A percentile compares a stretch with the other conserved stretches of the same genome.
Evolutionary conservation across 495 filamentous ascomycete species (phyloP).

Genomic region (Neurospora sp.): DNA sequence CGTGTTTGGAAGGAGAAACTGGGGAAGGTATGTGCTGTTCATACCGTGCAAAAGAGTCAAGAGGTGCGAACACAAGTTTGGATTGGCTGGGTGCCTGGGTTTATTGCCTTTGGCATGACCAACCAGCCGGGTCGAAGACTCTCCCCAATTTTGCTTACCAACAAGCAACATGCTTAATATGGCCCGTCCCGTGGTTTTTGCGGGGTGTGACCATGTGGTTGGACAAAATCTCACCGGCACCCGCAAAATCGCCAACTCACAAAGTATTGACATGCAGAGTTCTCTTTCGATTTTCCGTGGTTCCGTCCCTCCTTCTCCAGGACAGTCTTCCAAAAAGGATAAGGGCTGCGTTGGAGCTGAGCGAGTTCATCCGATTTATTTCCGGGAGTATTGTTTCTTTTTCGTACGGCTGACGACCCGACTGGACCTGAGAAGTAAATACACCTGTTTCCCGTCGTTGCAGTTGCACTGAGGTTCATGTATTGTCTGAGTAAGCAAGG

Average conservation of each 20-base stretch:
- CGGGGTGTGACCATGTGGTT: neutral
- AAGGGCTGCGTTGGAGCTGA: neutral
- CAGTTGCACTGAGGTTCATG: neutral
- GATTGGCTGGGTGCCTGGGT: neutral
- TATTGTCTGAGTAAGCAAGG: neutral
- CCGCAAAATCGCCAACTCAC: neutral
- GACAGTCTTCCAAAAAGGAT: neutral
- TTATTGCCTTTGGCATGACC: neutral
- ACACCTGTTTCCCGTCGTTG: neutral
- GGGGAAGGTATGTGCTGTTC: too few relatives aligned
- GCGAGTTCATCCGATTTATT: neutral
- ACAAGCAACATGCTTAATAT: neutral
- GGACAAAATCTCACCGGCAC: neutral
- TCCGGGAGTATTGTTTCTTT: neutral
- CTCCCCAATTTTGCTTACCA: neutral
- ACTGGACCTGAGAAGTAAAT: neutral
- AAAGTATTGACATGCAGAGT: neutral
- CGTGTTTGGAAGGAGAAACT: too few relatives aligned
- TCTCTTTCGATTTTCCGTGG: neutral
- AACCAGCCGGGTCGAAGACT: neutral
- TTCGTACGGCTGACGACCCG: neutral
- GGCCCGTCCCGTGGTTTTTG: neutral
- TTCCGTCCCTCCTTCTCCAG: neutral
- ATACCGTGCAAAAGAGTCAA: too few relatives aligned
- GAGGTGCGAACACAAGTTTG: neutral